A percentile compares a stretch with the other conserved stretches of the same genome.
Conservation (phyloP, 306 rosid species). For the Begonia loranthoides region DNA sequence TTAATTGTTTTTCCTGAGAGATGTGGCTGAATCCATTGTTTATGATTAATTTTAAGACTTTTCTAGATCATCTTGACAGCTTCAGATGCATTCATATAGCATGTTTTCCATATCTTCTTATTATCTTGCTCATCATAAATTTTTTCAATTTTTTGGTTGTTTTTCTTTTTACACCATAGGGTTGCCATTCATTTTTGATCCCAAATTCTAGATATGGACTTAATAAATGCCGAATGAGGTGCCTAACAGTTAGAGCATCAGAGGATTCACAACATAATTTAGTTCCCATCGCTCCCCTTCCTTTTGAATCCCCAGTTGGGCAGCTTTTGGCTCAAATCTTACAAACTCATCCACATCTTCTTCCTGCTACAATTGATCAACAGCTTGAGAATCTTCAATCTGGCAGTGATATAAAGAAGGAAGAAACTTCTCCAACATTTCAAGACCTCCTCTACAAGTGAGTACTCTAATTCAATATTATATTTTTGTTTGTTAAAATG, state of each 20-base stretch:
- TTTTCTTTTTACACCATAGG: conserved; percentile 18
- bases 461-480: conserved; percentile 9
- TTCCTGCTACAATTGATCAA: conserved; percentile 76
- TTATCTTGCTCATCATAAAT: not conserved
- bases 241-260: conserved; percentile 48
- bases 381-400: conserved; percentile 83
- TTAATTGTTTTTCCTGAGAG: too few species aligned
- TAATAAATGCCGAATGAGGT: conserved; percentile 45
- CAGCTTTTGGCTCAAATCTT: conserved; percentile 82
- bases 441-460: conserved; percentile 63
- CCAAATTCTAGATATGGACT: conserved; percentile 33
- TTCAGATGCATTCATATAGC: not conserved
- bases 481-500: not conserved
- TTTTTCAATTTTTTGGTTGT: not conserved
- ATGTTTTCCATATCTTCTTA: not conserved
- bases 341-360: conserved; percentile 78
- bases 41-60: too few species aligned
- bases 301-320: conserved; percentile 69
- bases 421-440: conserved; percentile 26
- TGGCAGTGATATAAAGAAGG: conserved; percentile 33
- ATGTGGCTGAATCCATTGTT: too few species aligned
- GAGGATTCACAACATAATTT: conserved; percentile 44
- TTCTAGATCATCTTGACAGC: too few species aligned
- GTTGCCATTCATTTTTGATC: conserved; percentile 37
- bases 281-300: conserved; percentile 63